Evolutionary conservation across 805 yeast species (phyloP), one percentile per base, ranked within the genome.

Genomic region (Candida xyloterini): DNA sequence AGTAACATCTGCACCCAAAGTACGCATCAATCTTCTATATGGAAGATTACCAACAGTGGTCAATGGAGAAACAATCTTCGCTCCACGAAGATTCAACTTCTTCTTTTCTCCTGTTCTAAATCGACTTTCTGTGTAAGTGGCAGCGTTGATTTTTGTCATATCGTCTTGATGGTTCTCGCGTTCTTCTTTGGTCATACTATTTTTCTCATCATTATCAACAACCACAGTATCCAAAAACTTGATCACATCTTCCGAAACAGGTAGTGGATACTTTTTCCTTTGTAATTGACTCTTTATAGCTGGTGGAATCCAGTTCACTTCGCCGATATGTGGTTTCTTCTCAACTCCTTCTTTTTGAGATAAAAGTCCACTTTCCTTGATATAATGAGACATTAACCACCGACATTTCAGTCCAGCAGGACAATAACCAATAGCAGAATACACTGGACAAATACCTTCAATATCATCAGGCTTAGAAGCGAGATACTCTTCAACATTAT

Each of bases 21-120:
- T 73, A 55, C 81, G 84, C 96, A 93, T 90, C 44, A 93, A 71
- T 52, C 98, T 75, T 62, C 99, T 82, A 66, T 78, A 93, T 11
- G 99, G 99, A 53, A 93, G 71, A 63, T 93, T 93, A 15, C 99
- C 99, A 5, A 93, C 99, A 0, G 99, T 93, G 24, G 99, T 95
- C 47, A 93, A 73, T 1, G 99, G 99, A 2, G 97, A 87, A 7
- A 93, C 81, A 44, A 93, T 88, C 63, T 89, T 89, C 49, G 91
- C 91, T 32, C 78, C 69, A 25, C 68, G 66, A 37, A 85, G 72
- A 56, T 89, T 68, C 33, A 93, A 57, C 41, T 65, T 72, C 60
- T 83, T 85, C 76, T 93, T 93, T 61, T 93, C 98, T n/a, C 74
- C 67, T 0, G 87, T 72, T 53, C 77, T 78, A 63, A 83, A 78